Evolutionary conservation across 2,329 filamentous ascomycete species (phyloP).

Genomic region (Colletotrichum chrysophilum): DNA sequence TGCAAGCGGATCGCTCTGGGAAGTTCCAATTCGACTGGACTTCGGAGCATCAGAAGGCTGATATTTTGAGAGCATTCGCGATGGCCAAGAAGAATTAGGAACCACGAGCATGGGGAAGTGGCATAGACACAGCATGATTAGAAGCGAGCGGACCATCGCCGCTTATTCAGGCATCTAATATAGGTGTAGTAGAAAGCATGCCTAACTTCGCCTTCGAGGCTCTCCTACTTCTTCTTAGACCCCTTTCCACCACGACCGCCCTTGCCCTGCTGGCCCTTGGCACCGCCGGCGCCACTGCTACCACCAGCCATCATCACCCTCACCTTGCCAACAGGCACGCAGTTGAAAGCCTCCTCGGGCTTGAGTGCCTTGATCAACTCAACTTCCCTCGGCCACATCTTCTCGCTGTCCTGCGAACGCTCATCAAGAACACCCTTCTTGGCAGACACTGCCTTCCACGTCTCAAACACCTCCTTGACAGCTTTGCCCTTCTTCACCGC

Average conservation of each 20-base stretch:
- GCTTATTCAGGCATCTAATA: not conserved
- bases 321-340: constrained; percentile 80
- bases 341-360: constrained; percentile 80
- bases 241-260: constrained; percentile 43
- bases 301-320: constrained; percentile 77
- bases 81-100: not conserved
- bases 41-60: constrained; percentile 18
- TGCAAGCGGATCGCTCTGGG: constrained; percentile 23
- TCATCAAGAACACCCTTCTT: constrained; percentile 68
- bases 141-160: not conserved
- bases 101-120: not conserved
- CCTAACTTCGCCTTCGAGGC: not conserved
- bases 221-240: constrained; percentile 43
- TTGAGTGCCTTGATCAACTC: constrained; percentile 84
- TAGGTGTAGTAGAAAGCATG: not conserved
- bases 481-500: constrained; percentile 92
- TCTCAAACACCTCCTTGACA: constrained; percentile 84
- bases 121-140: not conserved
- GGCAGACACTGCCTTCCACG: constrained; percentile 72
- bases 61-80: constrained; percentile 17
- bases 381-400: constrained; percentile 85
- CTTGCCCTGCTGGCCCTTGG: constrained; percentile 35
- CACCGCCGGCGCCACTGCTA: constrained; percentile 44
- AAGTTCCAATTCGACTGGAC: constrained; percentile 15
- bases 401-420: constrained; percentile 66